Conservation (phyloP, 495 filamentous ascomycete genomes). For the Parmelia sp. region DNA sequence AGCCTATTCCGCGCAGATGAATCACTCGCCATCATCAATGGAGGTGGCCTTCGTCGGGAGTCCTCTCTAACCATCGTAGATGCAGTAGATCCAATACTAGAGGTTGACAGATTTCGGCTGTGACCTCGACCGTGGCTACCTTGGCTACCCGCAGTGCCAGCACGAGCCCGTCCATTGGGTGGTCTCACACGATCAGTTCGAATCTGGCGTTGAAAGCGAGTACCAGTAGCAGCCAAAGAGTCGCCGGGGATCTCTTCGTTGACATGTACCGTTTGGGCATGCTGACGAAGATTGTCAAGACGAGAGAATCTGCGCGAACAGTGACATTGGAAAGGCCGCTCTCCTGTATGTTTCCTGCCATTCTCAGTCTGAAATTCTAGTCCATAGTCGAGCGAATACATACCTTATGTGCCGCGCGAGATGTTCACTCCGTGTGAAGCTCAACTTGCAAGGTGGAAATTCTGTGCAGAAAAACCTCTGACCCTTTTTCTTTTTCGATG, state of each 20-base stretch:
- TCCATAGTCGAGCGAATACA: constrained; percentile 20
- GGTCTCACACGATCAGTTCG: constrained; percentile 77
- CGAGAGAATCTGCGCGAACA: constrained; percentile 94
- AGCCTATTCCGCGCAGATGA: constrained; percentile 48
- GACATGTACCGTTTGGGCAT: constrained; percentile 95
- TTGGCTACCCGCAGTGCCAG: constrained; percentile 64
- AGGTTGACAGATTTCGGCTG: constrained; percentile 75
- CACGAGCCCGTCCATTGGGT: constrained; percentile 61
- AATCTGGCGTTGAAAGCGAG: constrained; percentile 89
- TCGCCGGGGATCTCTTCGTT: constrained; percentile 95
- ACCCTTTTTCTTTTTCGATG: constrained; percentile 90
- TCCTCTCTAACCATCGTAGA: constrained; percentile 63
- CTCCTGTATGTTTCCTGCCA: constrained; percentile 88
- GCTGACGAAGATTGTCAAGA: constrained; percentile 90
- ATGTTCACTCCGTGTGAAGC: constrained; percentile 95
- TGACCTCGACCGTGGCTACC: constrained; percentile 67
- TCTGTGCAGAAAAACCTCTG: constrained; percentile 97
- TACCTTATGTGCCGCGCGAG: constrained; percentile 89
- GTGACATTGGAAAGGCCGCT: constrained; percentile 95
- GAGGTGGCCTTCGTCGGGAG: constrained; percentile 65
- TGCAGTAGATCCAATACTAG: constrained; percentile 70
- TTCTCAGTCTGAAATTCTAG: constrained; percentile 13
- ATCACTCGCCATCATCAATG: constrained; percentile 77
- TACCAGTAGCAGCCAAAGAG: constrained; percentile 89
- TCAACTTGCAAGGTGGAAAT: constrained; percentile 87